These are phyloP conservation scores for Fraxinus angustifolia DNA, from an alignment of 305 asterid species.

Conservation along the genomic window DNA sequence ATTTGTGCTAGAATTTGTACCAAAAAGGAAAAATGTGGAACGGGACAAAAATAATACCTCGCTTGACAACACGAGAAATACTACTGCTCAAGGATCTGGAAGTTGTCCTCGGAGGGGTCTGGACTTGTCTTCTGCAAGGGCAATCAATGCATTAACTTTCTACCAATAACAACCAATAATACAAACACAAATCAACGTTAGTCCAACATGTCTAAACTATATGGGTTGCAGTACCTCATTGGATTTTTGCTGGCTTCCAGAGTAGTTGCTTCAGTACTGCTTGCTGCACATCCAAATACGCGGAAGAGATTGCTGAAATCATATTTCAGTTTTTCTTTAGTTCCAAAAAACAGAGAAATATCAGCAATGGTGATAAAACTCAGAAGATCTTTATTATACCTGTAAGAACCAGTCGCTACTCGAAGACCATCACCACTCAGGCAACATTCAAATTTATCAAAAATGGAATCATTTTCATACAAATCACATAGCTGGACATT, in stretches of 20 bases:
- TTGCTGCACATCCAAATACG: constrained; percentile 77
- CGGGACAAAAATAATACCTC: constrained; percentile 46
- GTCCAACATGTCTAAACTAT: constrained; percentile 1
- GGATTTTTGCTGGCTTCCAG: constrained; percentile 98
- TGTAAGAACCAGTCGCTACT: constrained; percentile 96
- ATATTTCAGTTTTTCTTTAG: not conserved
- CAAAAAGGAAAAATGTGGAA: not conserved
- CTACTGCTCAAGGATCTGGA: constrained; percentile 85
- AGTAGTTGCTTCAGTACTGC: constrained; percentile 79
- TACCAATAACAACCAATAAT: constrained; percentile 14
- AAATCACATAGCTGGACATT: constrained; percentile 75
- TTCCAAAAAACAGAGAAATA: not conserved
- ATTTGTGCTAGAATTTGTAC: not conserved
- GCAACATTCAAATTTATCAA: constrained; percentile 97
- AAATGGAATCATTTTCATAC: constrained; percentile 93
- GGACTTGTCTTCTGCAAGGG: constrained; percentile 70
- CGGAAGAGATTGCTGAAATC: constrained; percentile 86
- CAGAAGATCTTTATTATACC: constrained; percentile 39
- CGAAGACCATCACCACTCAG: constrained; percentile 96
- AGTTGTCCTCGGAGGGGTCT: constrained; percentile 72
- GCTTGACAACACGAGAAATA: constrained; percentile 76
- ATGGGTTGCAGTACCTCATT: constrained; percentile 57
- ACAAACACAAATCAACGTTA: constrained; percentile 1
- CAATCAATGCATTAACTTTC: constrained; percentile 2
- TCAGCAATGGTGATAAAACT: not conserved